phyloP scores from a whole-genome alignment of 176 grass and related monocot genomes.

The Pharus latifolius region DNA sequence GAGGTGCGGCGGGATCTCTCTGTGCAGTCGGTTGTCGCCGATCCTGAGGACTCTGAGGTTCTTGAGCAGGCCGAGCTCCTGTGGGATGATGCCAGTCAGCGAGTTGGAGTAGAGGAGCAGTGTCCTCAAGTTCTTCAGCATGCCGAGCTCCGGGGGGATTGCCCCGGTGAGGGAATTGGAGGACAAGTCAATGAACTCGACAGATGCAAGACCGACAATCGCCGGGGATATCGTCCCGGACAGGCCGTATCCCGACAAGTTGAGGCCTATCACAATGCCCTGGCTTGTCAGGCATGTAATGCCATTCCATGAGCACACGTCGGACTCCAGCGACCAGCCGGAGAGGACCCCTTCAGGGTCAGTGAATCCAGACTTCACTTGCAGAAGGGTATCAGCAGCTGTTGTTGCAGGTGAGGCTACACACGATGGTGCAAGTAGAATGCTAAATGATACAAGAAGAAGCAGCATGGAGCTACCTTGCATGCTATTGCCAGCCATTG shows the following conservation, averaged over 20 bases:
- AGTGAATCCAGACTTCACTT: conserved; percentile 48
- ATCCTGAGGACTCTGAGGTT: conserved; percentile 61
- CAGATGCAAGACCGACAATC: conserved; percentile 30
- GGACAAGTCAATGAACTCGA: conserved; percentile 73
- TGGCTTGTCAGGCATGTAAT: conserved; percentile 32
- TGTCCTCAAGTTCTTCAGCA: conserved; percentile 54
- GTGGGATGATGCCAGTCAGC: conserved; percentile 54
- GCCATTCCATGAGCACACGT: conserved; percentile 68
- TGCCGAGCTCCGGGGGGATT: conserved; percentile 51
- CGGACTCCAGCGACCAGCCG: conserved; percentile 39
- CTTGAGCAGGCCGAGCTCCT: conserved; percentile 60
- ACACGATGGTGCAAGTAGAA: conserved; percentile 13
- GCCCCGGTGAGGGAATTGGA: conserved; percentile 67
- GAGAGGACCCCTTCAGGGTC: conserved; percentile 49
- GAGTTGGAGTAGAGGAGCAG: conserved; percentile 81
- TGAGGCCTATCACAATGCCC: conserved; percentile 45
- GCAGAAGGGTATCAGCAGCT: conserved; percentile 29
- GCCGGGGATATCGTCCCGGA: conserved; percentile 47
- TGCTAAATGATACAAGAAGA: conserved; percentile 12
- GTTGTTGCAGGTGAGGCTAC: conserved; percentile 13
- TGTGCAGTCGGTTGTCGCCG: conserved; percentile 71
- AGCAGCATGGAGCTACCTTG: conserved; percentile 1
- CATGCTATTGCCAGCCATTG: conserved; percentile 28
- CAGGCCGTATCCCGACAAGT: conserved; percentile 53
- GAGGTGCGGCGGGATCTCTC: conserved; percentile 61